phyloP scores from a whole-genome alignment of 768 basidiomycete species.

The Auricularia cornea region DNA sequence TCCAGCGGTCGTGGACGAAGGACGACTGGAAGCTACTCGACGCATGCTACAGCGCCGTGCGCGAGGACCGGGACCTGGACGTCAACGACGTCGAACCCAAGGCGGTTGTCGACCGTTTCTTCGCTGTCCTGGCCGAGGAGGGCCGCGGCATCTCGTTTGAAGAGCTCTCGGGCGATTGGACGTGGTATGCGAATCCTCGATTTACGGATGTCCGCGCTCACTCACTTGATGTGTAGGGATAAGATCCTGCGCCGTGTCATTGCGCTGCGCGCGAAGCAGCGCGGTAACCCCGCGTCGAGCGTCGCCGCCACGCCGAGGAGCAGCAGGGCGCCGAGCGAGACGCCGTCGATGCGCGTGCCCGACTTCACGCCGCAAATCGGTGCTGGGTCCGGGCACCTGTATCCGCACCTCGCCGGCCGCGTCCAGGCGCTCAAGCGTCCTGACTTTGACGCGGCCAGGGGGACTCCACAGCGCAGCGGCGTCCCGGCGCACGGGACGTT shows the following conservation, averaged over 20 bases:
- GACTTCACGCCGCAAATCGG: conserved; percentile 42
- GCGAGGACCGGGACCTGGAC: conserved; percentile 39
- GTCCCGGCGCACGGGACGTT: neutral
- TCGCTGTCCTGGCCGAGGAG: conserved; percentile 25
- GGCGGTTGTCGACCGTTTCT: conserved; percentile 54
- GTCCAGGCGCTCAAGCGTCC: conserved; percentile 26
- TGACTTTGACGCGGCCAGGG: neutral
- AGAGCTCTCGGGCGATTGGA: conserved; percentile 46
- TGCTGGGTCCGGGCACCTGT: conserved; percentile 10
- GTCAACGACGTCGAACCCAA: conserved; percentile 46
- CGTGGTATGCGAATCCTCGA: no score
- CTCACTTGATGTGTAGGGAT: no score
- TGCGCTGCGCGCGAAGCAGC: conserved; percentile 55
- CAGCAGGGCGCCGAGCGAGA: conserved; percentile 8
- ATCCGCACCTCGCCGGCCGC: conserved; percentile 10
- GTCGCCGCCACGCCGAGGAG: conserved; percentile 14
- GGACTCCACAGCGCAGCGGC: conserved; percentile 9
- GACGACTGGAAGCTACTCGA: conserved; percentile 77
- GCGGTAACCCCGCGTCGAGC: conserved; percentile 47
- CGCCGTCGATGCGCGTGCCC: conserved; percentile 34
- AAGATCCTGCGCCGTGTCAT: conserved; percentile 41
- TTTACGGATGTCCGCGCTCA: no score
- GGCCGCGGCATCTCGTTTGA: conserved; percentile 37
- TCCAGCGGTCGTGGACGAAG: conserved; percentile 50
- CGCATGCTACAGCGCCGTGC: conserved; percentile 66